Conservation (phyloP, 2,329 filamentous ascomycete genomes). For the Lecanicillium sp. region DNA sequence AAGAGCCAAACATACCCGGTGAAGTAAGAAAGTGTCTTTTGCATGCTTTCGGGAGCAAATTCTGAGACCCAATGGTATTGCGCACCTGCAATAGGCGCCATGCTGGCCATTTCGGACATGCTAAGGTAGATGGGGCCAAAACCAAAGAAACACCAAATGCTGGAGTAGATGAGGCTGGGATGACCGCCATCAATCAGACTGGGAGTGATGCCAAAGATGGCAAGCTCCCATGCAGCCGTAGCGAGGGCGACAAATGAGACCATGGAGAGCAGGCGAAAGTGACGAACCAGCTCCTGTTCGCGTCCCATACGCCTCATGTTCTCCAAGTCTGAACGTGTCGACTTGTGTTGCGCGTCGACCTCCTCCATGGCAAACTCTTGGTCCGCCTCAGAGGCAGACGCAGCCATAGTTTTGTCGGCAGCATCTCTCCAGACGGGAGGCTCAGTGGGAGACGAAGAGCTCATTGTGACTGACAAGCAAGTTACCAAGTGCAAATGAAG, state of each 20-base stretch:
- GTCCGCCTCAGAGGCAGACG: background rate
- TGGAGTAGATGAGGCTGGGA: constrained; percentile 1
- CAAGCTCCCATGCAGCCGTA: constrained; percentile 6
- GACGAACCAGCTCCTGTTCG: constrained; percentile 9
- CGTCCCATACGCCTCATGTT: constrained; percentile 11
- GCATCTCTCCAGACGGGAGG: background rate
- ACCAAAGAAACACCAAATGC: constrained; percentile 4
- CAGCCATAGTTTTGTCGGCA: background rate
- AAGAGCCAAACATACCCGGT: constrained; percentile 1
- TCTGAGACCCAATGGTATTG: constrained; percentile 7
- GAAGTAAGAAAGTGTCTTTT: constrained; percentile 5
- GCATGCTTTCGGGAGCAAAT: constrained; percentile 4
- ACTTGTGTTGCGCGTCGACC: background rate
- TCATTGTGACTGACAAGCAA: no score
- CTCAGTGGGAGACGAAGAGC: background rate
- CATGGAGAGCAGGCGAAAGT: constrained; percentile 8
- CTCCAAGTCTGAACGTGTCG: background rate
- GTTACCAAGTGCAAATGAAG: no score
- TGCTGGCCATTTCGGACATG: constrained; percentile 7
- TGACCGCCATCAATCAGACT: constrained; percentile 2
- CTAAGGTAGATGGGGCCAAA: constrained; percentile 6
- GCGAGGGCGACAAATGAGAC: constrained; percentile 7
- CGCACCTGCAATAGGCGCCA: constrained; percentile 5
- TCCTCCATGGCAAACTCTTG: background rate
- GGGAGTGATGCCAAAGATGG: constrained; percentile 6